Base-by-base conservation (phyloP, 257 asterid species). In the Primulina huaijiensis region DNA sequence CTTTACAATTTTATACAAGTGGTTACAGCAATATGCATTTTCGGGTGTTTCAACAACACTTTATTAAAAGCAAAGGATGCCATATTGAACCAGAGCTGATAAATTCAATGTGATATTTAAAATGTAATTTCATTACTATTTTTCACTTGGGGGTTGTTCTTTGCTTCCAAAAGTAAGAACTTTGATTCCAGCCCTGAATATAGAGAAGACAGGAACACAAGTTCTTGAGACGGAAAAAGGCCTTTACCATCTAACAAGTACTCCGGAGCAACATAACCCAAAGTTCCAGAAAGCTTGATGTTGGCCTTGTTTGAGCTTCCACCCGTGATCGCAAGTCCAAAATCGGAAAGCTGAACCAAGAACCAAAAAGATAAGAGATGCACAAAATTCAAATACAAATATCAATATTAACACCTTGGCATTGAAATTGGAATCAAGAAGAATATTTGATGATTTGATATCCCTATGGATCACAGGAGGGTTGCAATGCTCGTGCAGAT, bases 251-350 rank as follows among this genome's bases (percentile, higher is more conserved):
- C 88, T 65, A 80, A 74, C 21, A 88, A 87, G 77, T 88, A 88
- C 74, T 88, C 95, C 11, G 95, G 95, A 68, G 95, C 92, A 40
- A 86, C 88, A 79, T 86, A 84, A 43, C 89, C 96, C 76, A 79
- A 74, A 68, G 88, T 83, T 77, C 91, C 91, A 12, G 93, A 80
- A 73, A 85, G 83, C 76, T 85, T 85, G 57, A 80, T 58, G 57
- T 29, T 83, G 64, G 73, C 78, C 79, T 80, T 85, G 77, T 68
- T 82, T 6, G 73, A 77, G 76, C 76, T 75, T 57, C 83, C 87
- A 35, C 83, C 87, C 50, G 78, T 53, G 60, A 74, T 69, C 8
- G 88, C 90, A 52, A 89, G 86, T 69, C 91, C 96, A 73, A 89
- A 85, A 78, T 89, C 89, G 11, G 93, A 89, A 70, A 89, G 80